phyloP scores from a whole-genome alignment of 1,284 basidiomycete species.

The Cutaneotrichosporon sp. region DNA sequence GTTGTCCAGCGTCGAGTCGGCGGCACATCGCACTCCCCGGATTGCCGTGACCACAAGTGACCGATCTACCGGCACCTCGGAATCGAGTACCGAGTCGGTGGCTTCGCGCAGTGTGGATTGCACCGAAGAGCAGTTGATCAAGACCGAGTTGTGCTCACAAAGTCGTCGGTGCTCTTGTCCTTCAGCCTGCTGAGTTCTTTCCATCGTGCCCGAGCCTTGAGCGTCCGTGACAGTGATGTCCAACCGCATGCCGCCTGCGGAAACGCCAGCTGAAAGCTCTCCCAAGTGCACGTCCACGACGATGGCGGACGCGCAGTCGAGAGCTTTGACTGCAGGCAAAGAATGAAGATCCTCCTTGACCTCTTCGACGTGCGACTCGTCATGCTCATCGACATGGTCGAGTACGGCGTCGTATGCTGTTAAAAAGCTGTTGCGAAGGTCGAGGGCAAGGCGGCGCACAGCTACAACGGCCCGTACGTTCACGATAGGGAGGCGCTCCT shows the following conservation, averaged over 20 bases:
- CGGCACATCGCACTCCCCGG: conserved; percentile 2
- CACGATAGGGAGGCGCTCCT: conserved; percentile 13
- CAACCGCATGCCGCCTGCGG: conserved; percentile 23
- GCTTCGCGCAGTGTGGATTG: not conserved
- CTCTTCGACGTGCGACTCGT: too few species aligned
- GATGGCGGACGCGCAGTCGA: conserved; percentile 10
- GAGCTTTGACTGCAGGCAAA: conserved; percentile 3
- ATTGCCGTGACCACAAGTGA: conserved; percentile 4
- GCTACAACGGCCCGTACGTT: conserved; percentile 21
- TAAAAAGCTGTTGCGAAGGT: conserved; percentile 30
- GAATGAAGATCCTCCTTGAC: conserved; percentile 3
- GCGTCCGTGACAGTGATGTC: conserved; percentile 9
- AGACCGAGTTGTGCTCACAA: not conserved
- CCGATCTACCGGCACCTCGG: conserved; percentile 2
- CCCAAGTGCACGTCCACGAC: conserved; percentile 20
- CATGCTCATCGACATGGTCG: conserved; percentile 10
- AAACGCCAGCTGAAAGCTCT: conserved; percentile 6
- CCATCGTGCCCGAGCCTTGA: conserved; percentile 4
- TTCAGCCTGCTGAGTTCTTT: not conserved
- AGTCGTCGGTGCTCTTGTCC: not conserved
- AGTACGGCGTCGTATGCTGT: conserved; percentile 10
- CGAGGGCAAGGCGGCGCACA: conserved; percentile 16
- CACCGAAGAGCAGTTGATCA: conserved; percentile 7
- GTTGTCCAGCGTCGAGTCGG: conserved; percentile 3
- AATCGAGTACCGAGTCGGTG: not conserved